Evolutionary conservation across 192 early-diverging fungal genomes (phyloP).

Genomic region (Entomortierella beljakovae): DNA sequence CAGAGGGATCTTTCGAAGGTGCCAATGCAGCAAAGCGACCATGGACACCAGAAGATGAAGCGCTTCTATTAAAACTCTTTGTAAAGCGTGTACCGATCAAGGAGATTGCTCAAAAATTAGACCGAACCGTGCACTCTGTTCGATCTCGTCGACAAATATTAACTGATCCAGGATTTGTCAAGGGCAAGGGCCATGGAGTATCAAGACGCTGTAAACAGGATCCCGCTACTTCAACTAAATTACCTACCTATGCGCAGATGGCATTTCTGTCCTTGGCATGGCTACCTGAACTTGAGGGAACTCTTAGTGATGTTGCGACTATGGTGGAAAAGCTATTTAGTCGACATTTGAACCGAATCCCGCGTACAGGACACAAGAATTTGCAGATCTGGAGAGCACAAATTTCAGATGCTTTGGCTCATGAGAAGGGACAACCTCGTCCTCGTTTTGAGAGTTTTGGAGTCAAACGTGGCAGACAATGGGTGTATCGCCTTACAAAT

Average conservation of each 20-base stretch:
- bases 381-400: conserved; percentile 54
- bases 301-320: conserved; percentile 40
- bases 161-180: conserved; percentile 52
- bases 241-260: conserved; percentile 53
- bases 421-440: conserved; percentile 50
- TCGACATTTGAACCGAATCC: conserved; percentile 44
- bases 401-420: conserved; percentile 50
- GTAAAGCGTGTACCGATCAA: conserved; percentile 29
- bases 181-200: conserved; percentile 44
- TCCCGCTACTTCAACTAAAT: conserved; percentile 28
- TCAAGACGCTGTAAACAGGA: conserved; percentile 31
- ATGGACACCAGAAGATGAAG: conserved; percentile 41
- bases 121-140: conserved; percentile 46
- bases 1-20: conserved; percentile 5
- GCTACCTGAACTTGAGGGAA: conserved; percentile 40
- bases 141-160: conserved; percentile 47
- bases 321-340: conserved; percentile 53
- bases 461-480: conserved; percentile 44
- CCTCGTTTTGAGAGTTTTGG: conserved; percentile 53
- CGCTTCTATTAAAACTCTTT: conserved; percentile 25
- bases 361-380: conserved; percentile 51
- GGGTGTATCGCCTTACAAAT: conserved; percentile 44
- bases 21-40: conserved; percentile 26
- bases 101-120: conserved; percentile 34
- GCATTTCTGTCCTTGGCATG: conserved; percentile 49